Base-by-base conservation (phyloP, 257 asterid species). In the Przewalskia tangutica region DNA sequence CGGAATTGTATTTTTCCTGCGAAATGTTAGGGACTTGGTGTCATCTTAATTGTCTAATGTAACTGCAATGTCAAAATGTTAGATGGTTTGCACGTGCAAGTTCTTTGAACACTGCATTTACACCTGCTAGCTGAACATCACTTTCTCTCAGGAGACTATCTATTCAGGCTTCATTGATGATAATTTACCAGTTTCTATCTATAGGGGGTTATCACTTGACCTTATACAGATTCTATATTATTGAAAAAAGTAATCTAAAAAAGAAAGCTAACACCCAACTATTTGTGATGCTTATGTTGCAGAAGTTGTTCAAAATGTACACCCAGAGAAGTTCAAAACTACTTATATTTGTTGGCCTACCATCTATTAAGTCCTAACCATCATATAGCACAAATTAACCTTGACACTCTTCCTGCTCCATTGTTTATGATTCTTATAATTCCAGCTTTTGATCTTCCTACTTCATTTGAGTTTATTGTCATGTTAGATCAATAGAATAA, bases 301-400 rank as follows among this genome's bases (percentile, higher is more conserved):
- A 6, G 42, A 75, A 71, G 58, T 36, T 13, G 63, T 34, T 62
- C 63, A 81, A 80, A 67, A 51, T 82, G 65, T 73, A 48, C 40
- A 87, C 38, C 63, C 58, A 64, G 71, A 60, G 48, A 81, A 73
- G 81, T 81, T 64, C 48, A 20, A 23, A 66, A 51, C 80, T 73
- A 62, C 79, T 40, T 51, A 67, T 62, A 68, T 84, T 88, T 84
- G 89, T 79, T 80, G 85, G 86, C 89, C 90, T 85, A 84, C 86
- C 10, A 9, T 67, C 73, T 77, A 67, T 83, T 78, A 83, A 54
- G 85, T 84, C 85, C 48, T 79, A 46, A 67, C 82, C 70, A 71
- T 46, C 59, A 10, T 66, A 66, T 16, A 14, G 2, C 14, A 34
- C 73, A 46, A 20, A 20, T 46, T 23, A 48, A 48, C 7, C 38